These are phyloP conservation scores for Phialophora chinensis DNA, from an alignment of 2,329 filamentous ascomycete species.

Conservation along the genomic window DNA sequence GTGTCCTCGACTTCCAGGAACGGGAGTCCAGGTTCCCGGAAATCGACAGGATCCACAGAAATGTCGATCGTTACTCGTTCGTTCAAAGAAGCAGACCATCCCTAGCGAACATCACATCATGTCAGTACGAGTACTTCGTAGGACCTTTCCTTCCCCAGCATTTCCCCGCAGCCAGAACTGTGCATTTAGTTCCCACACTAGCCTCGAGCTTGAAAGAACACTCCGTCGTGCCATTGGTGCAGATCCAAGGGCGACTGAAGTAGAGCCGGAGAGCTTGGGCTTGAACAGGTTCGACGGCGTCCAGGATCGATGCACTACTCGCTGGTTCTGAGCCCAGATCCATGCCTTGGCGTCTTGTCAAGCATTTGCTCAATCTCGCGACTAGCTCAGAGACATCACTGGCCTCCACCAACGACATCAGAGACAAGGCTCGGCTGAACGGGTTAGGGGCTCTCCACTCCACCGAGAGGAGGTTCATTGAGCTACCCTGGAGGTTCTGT, in stretches of 20 bases:
- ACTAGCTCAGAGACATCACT: constrained; percentile 6
- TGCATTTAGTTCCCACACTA: constrained; percentile 27
- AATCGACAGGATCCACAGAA: background rate
- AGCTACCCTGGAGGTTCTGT: constrained; percentile 19
- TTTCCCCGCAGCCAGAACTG: constrained; percentile 32
- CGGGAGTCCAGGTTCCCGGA: background rate
- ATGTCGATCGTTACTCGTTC: constrained; percentile 4
- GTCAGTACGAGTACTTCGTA: constrained; percentile 12
- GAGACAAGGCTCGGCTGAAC: constrained; percentile 31
- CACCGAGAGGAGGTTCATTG: constrained; percentile 37
- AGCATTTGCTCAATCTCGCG: constrained; percentile 29
- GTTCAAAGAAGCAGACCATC: background rate
- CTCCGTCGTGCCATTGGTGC: constrained; percentile 24
- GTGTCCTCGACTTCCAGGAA: background rate
- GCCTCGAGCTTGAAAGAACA: constrained; percentile 26
- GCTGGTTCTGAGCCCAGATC: constrained; percentile 18
- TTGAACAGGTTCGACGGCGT: constrained; percentile 18
- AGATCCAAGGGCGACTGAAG: background rate
- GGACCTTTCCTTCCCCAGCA: constrained; percentile 32
- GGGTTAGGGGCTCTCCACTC: constrained; percentile 36
- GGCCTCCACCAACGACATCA: constrained; percentile 19
- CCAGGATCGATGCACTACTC: constrained; percentile 24
- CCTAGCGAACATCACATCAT: constrained; percentile 6
- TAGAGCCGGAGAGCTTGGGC: constrained; percentile 23
- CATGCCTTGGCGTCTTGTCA: constrained; percentile 20